phyloP scores from a whole-genome alignment of 352 stramenopile species.

The Blastocystis sp. region DNA sequence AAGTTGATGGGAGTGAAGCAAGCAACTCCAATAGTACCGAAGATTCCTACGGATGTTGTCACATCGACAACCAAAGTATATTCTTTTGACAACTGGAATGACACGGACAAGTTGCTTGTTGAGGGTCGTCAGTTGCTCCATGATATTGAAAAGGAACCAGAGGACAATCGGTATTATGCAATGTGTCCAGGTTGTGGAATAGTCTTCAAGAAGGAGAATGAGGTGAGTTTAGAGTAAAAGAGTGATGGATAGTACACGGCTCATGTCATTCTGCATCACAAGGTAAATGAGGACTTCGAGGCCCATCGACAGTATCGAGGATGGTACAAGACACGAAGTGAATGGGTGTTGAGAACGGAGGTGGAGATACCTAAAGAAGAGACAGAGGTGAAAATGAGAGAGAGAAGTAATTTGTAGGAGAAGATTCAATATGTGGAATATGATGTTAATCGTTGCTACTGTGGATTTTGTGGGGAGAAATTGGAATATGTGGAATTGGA shows the following conservation, averaged over 20 bases:
- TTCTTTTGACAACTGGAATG: constrained; percentile 27
- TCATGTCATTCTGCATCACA: not conserved
- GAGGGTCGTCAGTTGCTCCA: not conserved
- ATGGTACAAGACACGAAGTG: not conserved
- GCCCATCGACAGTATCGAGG: constrained; percentile 25
- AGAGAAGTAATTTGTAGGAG: not conserved
- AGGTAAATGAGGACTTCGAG: constrained; percentile 17
- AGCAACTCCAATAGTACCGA: not conserved
- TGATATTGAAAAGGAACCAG: not conserved
- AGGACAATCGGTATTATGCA: not conserved
- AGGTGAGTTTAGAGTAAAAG: not conserved
- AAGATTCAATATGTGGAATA: not conserved
- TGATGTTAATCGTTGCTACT: not conserved
- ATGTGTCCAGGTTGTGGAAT: constrained; percentile 7
- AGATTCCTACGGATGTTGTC: not conserved
- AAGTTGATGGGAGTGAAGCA: not conserved
- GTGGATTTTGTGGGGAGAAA: constrained; percentile 24
- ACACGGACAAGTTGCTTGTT: not conserved
- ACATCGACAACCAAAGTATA: not conserved
- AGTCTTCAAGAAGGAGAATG: constrained; percentile 18
- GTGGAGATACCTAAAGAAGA: not conserved
- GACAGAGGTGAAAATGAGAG: not conserved
- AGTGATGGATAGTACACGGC: constrained; percentile 16
- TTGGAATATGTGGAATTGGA: constrained; percentile 39
- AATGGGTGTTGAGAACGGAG: not conserved